Evolutionary conservation across 352 stramenopile genomes (phyloP).

Genomic region (Thalassiosira hispida): DNA sequence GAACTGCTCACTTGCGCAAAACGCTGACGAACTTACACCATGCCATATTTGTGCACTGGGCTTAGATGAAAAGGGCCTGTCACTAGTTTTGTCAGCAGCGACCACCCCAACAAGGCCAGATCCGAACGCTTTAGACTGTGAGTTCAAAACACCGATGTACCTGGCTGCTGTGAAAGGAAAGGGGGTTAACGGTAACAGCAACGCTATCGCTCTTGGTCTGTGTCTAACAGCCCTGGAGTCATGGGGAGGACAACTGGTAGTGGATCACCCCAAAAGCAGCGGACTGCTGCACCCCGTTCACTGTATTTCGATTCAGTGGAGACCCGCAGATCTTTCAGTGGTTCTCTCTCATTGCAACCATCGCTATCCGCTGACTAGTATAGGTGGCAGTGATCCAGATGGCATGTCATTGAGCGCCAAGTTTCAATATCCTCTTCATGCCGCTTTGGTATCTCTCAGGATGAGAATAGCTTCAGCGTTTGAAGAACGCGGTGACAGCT

Average conservation of each 20-base stretch:
- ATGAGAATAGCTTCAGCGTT: slow-evolving; percentile 36
- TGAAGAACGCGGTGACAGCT: background rate
- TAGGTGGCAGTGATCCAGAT: slow-evolving; percentile 26
- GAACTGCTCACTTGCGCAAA: slow-evolving; percentile 42
- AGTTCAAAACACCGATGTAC: slow-evolving; percentile 71
- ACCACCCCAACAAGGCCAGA: slow-evolving; percentile 49
- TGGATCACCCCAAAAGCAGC: slow-evolving; percentile 29
- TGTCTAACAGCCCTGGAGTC: slow-evolving; percentile 69
- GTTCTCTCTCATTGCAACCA: slow-evolving; percentile 56
- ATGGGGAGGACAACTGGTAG: slow-evolving; percentile 63
- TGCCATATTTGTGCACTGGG: slow-evolving; percentile 67
- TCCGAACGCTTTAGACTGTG: slow-evolving; percentile 68
- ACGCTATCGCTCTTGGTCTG: slow-evolving; percentile 57
- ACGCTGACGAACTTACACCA: slow-evolving; percentile 40
- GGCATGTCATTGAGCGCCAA: slow-evolving; percentile 61
- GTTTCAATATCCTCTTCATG: slow-evolving; percentile 75
- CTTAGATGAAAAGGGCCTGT: slow-evolving; percentile 71
- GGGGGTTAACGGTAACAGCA: slow-evolving; percentile 25
- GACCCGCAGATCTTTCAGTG: slow-evolving; percentile 51
- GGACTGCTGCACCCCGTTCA: slow-evolving; percentile 53
- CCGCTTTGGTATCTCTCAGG: slow-evolving; percentile 54
- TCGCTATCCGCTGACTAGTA: slow-evolving; percentile 52
- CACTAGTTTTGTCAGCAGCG: slow-evolving; percentile 53
- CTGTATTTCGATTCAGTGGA: slow-evolving; percentile 45
- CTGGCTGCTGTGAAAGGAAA: slow-evolving; percentile 63